These are phyloP conservation scores for Andrographis paniculata DNA, from an alignment of 305 asterid species.

Conservation along the genomic window DNA sequence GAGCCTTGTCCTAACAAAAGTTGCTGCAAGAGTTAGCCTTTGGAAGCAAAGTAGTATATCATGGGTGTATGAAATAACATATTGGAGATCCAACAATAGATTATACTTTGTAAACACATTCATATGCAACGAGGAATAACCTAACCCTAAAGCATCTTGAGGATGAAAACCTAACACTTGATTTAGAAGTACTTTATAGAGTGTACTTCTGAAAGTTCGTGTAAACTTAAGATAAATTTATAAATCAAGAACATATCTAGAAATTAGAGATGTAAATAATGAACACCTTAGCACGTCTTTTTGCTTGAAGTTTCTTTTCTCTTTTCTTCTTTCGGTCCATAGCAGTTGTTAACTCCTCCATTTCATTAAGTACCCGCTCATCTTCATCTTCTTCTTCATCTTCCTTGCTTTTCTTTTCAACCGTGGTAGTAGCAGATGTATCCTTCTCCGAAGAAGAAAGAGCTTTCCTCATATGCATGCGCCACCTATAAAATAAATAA, in stretches of 20 bases:
- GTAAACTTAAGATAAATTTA: background rate
- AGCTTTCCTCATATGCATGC: conserved; percentile 67
- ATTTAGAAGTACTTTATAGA: no score
- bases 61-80: background rate
- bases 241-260: background rate
- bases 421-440: conserved; percentile 25
- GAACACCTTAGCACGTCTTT: conserved; percentile 71
- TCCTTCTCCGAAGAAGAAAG: conserved; percentile 59
- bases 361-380: conserved; percentile 59
- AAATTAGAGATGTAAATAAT: background rate
- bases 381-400: conserved; percentile 84
- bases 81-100: background rate
- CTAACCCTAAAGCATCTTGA: no score
- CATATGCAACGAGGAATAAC: no score
- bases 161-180: no score
- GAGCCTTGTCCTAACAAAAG: conserved; percentile 66
- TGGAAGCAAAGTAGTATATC: background rate
- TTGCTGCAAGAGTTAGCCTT: background rate
- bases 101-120: no score
- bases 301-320: conserved; percentile 53
- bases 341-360: conserved; percentile 78
- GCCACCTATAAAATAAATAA: conserved; percentile 55
- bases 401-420: conserved; percentile 37
- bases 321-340: conserved; percentile 74
- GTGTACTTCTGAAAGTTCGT: background rate